Conservation (phyloP, 805 yeast species). For the Wilhelminamyces savonicus region DNA sequence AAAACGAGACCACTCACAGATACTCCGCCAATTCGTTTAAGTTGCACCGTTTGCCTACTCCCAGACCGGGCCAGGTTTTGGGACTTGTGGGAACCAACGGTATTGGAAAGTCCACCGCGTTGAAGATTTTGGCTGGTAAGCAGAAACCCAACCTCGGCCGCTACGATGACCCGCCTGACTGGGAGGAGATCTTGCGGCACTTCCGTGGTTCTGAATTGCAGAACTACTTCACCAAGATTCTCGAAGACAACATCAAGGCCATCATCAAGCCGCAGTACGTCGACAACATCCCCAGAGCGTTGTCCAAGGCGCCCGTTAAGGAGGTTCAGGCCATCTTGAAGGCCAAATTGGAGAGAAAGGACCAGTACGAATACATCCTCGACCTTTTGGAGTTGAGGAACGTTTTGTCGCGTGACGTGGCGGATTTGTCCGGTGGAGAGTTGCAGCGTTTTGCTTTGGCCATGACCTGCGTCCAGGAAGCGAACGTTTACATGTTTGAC, state of each 20-base stretch:
- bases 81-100: conserved; percentile 99
- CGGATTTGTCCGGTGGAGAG: conserved; percentile 95
- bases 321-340: conserved; percentile 82
- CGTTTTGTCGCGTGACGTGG: conserved; percentile 81
- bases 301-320: conserved; percentile 76
- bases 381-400: conserved; percentile 67
- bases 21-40: conserved; percentile 97
- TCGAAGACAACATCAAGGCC: conserved; percentile 94
- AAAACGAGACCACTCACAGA: conserved; percentile 89
- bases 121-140: conserved; percentile 94
- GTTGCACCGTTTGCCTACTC: conserved; percentile 94
- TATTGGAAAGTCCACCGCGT: conserved; percentile 97
- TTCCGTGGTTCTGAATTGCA: conserved; percentile 98
- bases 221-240: conserved; percentile 87
- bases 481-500: conserved; percentile 98
- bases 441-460: conserved; percentile 97
- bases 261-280: conserved; percentile 98
- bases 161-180: conserved; percentile 93
- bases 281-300: conserved; percentile 94
- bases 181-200: conserved; percentile 87
- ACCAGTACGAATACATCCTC: conserved; percentile 58
- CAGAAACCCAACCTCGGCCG: conserved; percentile 95
- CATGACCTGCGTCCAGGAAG: conserved; percentile 91
- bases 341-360: conserved; percentile 68
- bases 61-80: conserved; percentile 97